Percentiles rank a stretch among this genome's conserved stretches.
Evolutionary conservation across 2,329 filamentous ascomycete species (phyloP).

Genomic region (Microsporum ferrugineum): DNA sequence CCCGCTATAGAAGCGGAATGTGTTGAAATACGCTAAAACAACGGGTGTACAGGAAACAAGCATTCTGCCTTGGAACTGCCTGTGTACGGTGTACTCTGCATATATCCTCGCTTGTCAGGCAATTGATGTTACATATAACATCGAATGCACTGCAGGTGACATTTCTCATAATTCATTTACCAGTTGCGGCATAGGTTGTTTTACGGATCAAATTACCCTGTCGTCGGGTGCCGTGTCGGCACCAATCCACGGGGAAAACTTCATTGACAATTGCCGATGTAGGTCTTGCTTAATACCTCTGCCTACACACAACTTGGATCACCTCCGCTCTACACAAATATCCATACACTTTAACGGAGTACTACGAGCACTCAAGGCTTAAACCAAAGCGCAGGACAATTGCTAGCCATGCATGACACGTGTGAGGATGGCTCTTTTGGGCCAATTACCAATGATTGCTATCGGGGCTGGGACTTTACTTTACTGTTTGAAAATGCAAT

Average conservation of each 20-base stretch:
- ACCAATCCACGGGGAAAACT: background rate
- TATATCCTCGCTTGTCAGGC: background rate
- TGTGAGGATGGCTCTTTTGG: constrained; percentile 20
- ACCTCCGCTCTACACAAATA: background rate
- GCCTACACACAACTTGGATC: background rate
- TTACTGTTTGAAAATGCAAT: constrained; percentile 23
- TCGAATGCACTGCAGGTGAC: background rate
- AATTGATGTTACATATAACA: background rate
- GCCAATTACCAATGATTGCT: constrained; percentile 16
- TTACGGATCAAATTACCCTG: no score
- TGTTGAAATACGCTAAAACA: background rate
- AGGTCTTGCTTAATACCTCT: background rate
- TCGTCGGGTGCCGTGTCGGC: background rate
- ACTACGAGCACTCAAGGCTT: background rate
- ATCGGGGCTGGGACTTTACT: constrained; percentile 24
- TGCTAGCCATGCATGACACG: background rate
- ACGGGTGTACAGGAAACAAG: background rate
- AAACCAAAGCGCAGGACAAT: background rate
- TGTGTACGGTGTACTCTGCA: background rate
- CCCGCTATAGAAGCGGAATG: background rate
- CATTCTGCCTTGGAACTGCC: background rate
- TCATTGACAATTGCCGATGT: background rate
- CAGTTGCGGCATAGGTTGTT: background rate
- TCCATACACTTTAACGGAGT: background rate
- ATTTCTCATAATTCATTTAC: background rate